These are phyloP conservation scores for Dendrobium officinale DNA, from an alignment of 106 monocot genomes.

Conservation along the genomic window DNA sequence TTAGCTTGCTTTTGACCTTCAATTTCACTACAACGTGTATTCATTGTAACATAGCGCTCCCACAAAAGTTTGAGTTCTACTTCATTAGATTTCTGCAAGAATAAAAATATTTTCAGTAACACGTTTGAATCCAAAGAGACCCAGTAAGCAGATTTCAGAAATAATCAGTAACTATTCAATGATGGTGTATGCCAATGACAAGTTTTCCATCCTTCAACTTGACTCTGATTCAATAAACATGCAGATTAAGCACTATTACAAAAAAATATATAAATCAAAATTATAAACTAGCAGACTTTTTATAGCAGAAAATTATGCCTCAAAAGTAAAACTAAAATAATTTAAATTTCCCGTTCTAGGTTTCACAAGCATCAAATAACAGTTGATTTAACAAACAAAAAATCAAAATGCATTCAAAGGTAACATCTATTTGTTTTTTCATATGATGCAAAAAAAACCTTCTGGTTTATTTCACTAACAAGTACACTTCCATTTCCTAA, in stretches of 20 bases:
- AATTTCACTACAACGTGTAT: conserved; percentile 64
- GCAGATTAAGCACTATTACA: neutral
- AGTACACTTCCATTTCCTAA: no score
- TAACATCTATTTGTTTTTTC: no score
- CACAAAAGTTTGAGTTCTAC: conserved; percentile 55
- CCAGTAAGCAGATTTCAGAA: neutral
- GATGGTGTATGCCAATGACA: neutral
- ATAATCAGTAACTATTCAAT: neutral
- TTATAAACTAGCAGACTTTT: neutral
- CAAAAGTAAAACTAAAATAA: neutral
- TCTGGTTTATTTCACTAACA: no score
- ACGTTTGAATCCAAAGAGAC: neutral
- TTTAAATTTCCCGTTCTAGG: neutral
- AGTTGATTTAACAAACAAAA: neutral
- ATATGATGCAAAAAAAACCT: no score
- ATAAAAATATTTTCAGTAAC: conserved; percentile 5
- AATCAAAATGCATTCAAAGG: no score
- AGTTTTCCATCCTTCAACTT: neutral
- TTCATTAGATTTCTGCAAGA: conserved; percentile 67
- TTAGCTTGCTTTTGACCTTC: conserved; percentile 73
- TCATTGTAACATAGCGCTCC: conserved; percentile 45
- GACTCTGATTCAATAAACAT: neutral
- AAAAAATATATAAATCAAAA: neutral
- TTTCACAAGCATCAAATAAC: neutral
- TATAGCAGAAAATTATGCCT: neutral